Percentiles rank a stretch among this genome's conserved stretches.
phyloP scores from a whole-genome alignment of 257 asterid genomes.

The Marsdenia floribunda region DNA sequence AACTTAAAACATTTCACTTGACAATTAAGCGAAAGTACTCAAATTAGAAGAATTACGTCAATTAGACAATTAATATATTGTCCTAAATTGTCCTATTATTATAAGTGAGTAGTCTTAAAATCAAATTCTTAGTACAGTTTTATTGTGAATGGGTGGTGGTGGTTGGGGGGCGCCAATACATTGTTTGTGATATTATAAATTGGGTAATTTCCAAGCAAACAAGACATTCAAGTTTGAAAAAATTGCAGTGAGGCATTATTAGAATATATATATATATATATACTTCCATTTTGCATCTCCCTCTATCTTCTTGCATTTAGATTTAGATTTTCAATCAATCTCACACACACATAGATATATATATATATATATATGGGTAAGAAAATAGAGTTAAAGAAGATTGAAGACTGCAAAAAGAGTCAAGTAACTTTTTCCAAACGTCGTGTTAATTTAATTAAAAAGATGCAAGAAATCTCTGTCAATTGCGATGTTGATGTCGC shows the following conservation, averaged over 20 bases:
- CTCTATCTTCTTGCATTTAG: neutral
- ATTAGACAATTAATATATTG: no score
- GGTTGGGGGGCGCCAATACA: no score
- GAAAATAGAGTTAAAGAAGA: constrained; percentile 53
- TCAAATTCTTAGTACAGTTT: no score
- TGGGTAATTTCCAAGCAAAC: neutral
- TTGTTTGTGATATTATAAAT: no score
- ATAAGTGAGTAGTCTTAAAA: no score
- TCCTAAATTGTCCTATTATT: no score
- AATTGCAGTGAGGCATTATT: neutral
- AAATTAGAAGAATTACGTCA: no score
- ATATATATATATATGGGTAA: constrained; percentile 34
- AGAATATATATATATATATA: neutral
- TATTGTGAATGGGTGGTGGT: no score
- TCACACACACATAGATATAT: no score
- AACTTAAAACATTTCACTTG: no score
- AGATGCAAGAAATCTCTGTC: constrained; percentile 36
- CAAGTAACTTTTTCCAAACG: constrained; percentile 68
- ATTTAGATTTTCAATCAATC: neutral
- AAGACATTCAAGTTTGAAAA: neutral
- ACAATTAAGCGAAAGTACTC: no score
- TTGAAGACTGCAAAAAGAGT: constrained; percentile 41
- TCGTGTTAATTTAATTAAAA: constrained; percentile 47
- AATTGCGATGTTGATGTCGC: constrained; percentile 50
- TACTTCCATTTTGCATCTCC: neutral